Conservation (phyloP, 768 basidiomycete species). For the Lactifluus piperatus region DNA sequence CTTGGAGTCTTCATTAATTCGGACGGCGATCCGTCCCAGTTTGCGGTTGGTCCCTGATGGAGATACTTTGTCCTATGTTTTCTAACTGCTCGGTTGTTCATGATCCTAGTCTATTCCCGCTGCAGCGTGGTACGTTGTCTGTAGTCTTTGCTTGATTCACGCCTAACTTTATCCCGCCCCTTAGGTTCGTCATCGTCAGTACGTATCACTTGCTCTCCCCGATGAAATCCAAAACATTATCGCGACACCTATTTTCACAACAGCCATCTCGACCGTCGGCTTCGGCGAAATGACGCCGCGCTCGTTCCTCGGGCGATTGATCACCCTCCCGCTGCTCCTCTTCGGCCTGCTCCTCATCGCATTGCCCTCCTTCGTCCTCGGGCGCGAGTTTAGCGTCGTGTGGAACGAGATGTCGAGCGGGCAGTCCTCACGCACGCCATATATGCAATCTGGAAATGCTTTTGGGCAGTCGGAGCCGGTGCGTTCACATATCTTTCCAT, state of each 20-base stretch:
- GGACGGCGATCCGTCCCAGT: conserved; percentile 77
- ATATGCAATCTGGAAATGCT: not conserved
- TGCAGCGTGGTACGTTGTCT: conserved; percentile 58
- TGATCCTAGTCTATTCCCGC: conserved; percentile 54
- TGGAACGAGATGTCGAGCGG: conserved; percentile 71
- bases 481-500: not conserved
- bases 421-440: not conserved
- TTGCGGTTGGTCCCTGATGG: conserved; percentile 41
- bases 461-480: not conserved
- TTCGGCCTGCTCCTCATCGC: conserved; percentile 87
- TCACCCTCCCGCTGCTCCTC: conserved; percentile 79
- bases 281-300: conserved; percentile 90
- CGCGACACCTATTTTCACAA: not conserved
- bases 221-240: not conserved
- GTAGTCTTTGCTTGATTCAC: not conserved
- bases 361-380: conserved; percentile 85
- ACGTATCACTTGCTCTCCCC: conserved; percentile 28
- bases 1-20: conserved; percentile 76
- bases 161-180: not conserved
- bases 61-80: not conserved
- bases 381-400: conserved; percentile 82
- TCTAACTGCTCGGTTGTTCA: not conserved
- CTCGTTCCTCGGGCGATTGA: conserved; percentile 76
- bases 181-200: conserved; percentile 72
- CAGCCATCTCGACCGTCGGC: conserved; percentile 83